Base-by-base conservation (phyloP, 2,329 filamentous ascomycete genomes). In the Venturia pyrina region DNA sequence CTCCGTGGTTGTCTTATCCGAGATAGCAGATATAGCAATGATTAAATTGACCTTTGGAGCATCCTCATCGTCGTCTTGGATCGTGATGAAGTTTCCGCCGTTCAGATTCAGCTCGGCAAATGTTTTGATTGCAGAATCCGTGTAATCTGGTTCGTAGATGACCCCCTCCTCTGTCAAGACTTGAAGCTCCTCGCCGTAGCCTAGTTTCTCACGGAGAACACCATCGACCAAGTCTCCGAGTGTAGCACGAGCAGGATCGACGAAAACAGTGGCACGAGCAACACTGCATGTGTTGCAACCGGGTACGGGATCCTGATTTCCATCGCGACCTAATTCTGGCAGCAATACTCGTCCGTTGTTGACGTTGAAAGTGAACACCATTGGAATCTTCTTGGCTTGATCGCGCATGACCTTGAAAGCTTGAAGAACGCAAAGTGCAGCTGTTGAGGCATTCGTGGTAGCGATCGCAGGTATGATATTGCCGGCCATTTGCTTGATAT, bases 391-490 rank as follows among this genome's bases (percentile, higher is more conserved):
- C 43, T 82, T 78, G 67, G 88, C 88, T 62, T 93, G 85, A 24
- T 86, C 85, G 72, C 83, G 88, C 66, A 99, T 79, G 32, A 98
- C 88, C 76, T 97, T 98, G 81, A 96, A 95, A 0, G 93, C 88
- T 75, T 98, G 89, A 34, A 99, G 79, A 7, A 98, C 92, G 73
- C 93, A 98, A 11, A 99, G 83, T 15, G 91, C 89, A 19, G 95
- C 95, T 1, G 95, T 93, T 75, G 98, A 96, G 19, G 95, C 95
- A 75, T 99, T 99, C 0, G 95, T 98, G 0, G 95, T 99, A 5
- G 95, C 95, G 73, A 99, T 99, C 1, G 95, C 95, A 1, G 95
- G 95, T 68, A 99, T 99, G 72, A 99, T 99, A 75, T 99, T 99
- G 65, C 95, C 95, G 4, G 95, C 95, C 93, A 98, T 99, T 78